These are phyloP conservation scores for Lentinus brumalis DNA, from an alignment of 768 basidiomycete species.

Conservation along the genomic window DNA sequence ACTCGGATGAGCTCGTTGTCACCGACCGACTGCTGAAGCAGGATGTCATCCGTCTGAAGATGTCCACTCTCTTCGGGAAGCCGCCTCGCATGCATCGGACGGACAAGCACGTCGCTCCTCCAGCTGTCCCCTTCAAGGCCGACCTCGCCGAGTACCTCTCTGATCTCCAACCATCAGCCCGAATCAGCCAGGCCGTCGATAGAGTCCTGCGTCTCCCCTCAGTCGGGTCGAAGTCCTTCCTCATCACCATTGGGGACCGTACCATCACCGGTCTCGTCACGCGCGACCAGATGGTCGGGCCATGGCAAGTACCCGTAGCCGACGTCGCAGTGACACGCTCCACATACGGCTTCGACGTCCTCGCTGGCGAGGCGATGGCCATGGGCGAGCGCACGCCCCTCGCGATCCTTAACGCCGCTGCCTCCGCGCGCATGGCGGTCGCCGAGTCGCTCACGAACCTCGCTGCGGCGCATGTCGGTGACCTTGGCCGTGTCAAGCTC, in stretches of 20 bases:
- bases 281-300: constrained; percentile 98
- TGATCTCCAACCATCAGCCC: constrained; percentile 37
- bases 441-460: constrained; percentile 94
- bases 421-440: constrained; percentile 95
- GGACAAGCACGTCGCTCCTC: constrained; percentile 45
- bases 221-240: constrained; percentile 94
- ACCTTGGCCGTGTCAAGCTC: constrained; percentile 81
- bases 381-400: constrained; percentile 97
- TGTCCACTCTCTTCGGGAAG: constrained; percentile 97
- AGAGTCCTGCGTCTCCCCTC: constrained; percentile 90
- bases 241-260: constrained; percentile 98
- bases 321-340: constrained; percentile 97
- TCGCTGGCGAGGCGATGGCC: constrained; percentile 94
- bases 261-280: constrained; percentile 92
- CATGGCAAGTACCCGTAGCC: constrained; percentile 97
- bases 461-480: constrained; percentile 73
- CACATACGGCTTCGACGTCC: constrained; percentile 87
- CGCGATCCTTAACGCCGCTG: constrained; percentile 83
- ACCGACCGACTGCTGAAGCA: constrained; percentile 80
- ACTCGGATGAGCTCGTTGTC: constrained; percentile 80
- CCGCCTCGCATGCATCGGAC: constrained; percentile 87
- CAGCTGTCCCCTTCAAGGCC: constrained; percentile 60
- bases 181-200: constrained; percentile 64
- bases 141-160: constrained; percentile 70
- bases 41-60: constrained; percentile 85